A percentile compares a stretch with the other conserved stretches of the same genome.
Conservation (phyloP, 768 basidiomycete genomes). For the Daedalea quercina region DNA sequence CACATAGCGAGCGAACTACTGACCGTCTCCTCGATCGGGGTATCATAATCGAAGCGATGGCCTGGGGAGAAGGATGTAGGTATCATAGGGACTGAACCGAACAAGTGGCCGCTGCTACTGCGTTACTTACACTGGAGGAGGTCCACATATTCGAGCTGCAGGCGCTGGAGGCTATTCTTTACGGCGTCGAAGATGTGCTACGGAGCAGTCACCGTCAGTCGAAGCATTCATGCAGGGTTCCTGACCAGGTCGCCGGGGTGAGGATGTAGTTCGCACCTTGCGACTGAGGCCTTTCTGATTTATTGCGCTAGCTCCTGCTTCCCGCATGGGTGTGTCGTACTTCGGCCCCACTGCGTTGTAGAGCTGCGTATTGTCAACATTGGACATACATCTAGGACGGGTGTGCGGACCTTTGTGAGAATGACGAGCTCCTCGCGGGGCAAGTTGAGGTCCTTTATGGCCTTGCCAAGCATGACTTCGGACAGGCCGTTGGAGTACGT, state of each 20-base stretch:
- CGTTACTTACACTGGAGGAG: conserved; percentile 39
- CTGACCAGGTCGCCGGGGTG: too few relatives aligned
- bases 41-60: conserved; percentile 31
- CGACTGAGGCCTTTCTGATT: conserved; percentile 31
- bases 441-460: conserved; percentile 32
- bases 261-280: too few relatives aligned
- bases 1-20: not conserved
- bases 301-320: conserved; percentile 5
- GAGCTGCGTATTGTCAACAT: conserved; percentile 1
- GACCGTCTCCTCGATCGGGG: conserved; percentile 32
- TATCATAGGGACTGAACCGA: not conserved
- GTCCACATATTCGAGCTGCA: conserved; percentile 50
- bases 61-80: conserved; percentile 2
- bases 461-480: conserved; percentile 35
- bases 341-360: not conserved
- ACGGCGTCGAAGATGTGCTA: conserved; percentile 67
- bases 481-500: conserved; percentile 29
- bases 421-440: conserved; percentile 42
- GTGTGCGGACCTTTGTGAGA: conserved; percentile 32
- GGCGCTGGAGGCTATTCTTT: conserved; percentile 36
- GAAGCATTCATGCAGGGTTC: too few relatives aligned
- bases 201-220: not conserved
- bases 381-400: not conserved
- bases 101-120: not conserved
- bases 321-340: not conserved